Percentiles rank a stretch among this genome's conserved stretches.
These are phyloP conservation scores for Pseudocercospora eumusae DNA, from an alignment of 2,329 filamentous ascomycete species.

Conservation along the genomic window DNA sequence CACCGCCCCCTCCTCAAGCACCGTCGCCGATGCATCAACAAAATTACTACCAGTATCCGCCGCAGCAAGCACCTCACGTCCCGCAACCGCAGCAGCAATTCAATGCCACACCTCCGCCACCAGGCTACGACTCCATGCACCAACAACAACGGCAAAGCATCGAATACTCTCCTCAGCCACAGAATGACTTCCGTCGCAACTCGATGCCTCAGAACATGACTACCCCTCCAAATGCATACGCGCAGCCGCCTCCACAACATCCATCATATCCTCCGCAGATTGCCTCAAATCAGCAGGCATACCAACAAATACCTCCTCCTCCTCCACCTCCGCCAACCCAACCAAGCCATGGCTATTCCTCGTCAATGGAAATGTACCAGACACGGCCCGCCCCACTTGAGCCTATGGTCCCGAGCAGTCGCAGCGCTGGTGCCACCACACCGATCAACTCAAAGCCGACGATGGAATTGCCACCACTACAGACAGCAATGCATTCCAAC, in stretches of 20 bases:
- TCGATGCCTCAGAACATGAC: constrained; percentile 45
- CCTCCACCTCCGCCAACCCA: constrained; percentile 27
- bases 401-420: constrained; percentile 31
- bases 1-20: constrained; percentile 29
- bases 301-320: constrained; percentile 27
- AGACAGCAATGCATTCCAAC: constrained; percentile 42
- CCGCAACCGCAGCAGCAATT: constrained; percentile 44
- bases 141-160: constrained; percentile 43
- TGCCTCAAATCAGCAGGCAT: constrained; percentile 36
- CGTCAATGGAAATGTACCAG: constrained; percentile 27
- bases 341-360: constrained; percentile 26
- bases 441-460: constrained; percentile 24
- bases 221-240: constrained; percentile 37
- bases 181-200: constrained; percentile 44
- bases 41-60: constrained; percentile 46
- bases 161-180: constrained; percentile 42
- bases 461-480: constrained; percentile 45
- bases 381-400: constrained; percentile 31
- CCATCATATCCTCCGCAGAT: constrained; percentile 37
- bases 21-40: constrained; percentile 37
- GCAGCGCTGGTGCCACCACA: constrained; percentile 30
- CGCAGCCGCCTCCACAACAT: constrained; percentile 42
- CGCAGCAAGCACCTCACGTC: constrained; percentile 34
- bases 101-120: constrained; percentile 35
- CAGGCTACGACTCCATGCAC: constrained; percentile 24